Conservation (phyloP, 371 early-diverging fungal genomes). For the Circinella umbellata region DNA sequence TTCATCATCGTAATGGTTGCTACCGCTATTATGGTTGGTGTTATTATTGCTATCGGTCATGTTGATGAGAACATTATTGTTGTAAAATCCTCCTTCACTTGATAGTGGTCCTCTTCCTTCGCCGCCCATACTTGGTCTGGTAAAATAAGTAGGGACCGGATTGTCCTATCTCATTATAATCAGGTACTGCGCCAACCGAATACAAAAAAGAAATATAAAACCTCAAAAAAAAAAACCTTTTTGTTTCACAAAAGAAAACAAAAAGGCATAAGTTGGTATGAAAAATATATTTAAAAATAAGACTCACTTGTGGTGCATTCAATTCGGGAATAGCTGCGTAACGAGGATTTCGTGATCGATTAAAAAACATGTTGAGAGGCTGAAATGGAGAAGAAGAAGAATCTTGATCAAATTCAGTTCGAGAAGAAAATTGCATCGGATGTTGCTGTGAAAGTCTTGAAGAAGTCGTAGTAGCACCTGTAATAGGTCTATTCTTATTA, state of each 20-base stretch:
- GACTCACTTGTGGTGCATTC: conserved; percentile 14
- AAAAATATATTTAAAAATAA: background rate
- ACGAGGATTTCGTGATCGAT: conserved; percentile 18
- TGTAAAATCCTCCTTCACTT: background rate
- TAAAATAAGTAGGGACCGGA: background rate
- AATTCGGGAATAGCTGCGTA: conserved; percentile 24
- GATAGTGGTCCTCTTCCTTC: background rate
- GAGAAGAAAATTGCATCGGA: background rate
- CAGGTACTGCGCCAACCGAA: background rate
- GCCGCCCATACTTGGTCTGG: background rate
- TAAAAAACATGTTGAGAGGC: conserved; percentile 23
- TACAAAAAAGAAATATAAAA: background rate
- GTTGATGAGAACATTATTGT: conserved; percentile 22
- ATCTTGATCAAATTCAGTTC: conserved; percentile 4
- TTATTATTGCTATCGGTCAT: conserved; percentile 11
- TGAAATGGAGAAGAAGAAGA: conserved; percentile 17
- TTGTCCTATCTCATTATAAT: background rate
- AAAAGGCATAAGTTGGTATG: too few species aligned
- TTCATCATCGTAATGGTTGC: background rate
- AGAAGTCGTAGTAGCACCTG: background rate
- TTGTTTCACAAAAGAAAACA: background rate
- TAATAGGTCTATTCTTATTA: conserved; percentile 5
- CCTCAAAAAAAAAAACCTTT: background rate
- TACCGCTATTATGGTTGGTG: too few species aligned
- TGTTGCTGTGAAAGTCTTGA: conserved; percentile 7